Percentiles rank a stretch among this genome's conserved stretches.
These are phyloP conservation scores for Ephemerocybe angulata DNA, from an alignment of 768 basidiomycete genomes.

Conservation along the genomic window DNA sequence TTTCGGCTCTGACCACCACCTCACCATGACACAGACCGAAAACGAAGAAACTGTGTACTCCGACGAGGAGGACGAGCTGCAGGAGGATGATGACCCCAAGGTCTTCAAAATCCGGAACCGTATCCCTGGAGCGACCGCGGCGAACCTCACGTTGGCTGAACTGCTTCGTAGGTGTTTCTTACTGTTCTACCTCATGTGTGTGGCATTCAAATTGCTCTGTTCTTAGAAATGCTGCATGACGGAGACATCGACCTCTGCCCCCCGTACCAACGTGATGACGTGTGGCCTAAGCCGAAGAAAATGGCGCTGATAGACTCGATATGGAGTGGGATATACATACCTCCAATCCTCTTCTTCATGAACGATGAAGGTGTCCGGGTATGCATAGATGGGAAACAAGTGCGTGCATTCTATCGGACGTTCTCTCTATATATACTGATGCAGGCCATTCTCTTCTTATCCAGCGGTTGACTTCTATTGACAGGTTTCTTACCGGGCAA, in stretches of 20 bases:
- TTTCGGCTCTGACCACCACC: no score
- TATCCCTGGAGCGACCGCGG: conserved; percentile 37
- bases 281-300: conserved; percentile 8
- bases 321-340: conserved; percentile 2
- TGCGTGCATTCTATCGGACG: background rate
- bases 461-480: conserved; percentile 7
- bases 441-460: background rate
- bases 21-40: background rate
- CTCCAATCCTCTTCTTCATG: conserved; percentile 2
- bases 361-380: background rate
- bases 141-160: conserved; percentile 40
- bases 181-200: background rate
- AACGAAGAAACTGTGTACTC: conserved; percentile 1
- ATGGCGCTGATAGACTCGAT: conserved; percentile 9
- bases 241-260: conserved; percentile 69
- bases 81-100: conserved; percentile 37
- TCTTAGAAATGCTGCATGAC: conserved; percentile 59
- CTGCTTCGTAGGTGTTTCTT: conserved; percentile 42
- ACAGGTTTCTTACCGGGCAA: conserved; percentile 4
- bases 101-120: conserved; percentile 43
- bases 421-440: background rate
- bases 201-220: background rate
- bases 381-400: conserved; percentile 11
- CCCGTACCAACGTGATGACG: conserved; percentile 12
- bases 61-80: conserved; percentile 47